phyloP scores from a whole-genome alignment of 2,329 filamentous ascomycete species.

The Penicillium paneum region DNA sequence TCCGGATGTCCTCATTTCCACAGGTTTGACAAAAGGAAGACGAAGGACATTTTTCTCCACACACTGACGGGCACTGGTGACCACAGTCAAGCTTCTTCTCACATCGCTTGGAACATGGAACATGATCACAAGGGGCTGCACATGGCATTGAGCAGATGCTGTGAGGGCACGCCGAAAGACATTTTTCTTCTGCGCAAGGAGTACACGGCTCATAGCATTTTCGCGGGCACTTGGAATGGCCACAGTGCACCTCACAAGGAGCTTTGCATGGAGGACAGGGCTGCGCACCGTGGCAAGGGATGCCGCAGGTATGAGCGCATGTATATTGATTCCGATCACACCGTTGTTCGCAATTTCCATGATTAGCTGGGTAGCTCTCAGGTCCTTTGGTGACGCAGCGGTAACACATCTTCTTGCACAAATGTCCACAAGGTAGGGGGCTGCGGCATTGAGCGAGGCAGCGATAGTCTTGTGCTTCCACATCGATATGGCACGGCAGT shows the following conservation, averaged over 20 bases:
- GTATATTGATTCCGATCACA: conserved; percentile 54
- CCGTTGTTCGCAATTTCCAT: conserved; percentile 40
- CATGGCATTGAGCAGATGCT: conserved; percentile 54
- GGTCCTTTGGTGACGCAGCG: conserved; percentile 43
- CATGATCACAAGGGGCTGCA: conserved; percentile 63
- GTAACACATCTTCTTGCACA: conserved; percentile 51
- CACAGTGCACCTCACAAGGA: conserved; percentile 56
- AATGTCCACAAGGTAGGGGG: conserved; percentile 57
- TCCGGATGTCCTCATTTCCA: conserved; percentile 42
- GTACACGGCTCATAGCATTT: conserved; percentile 59
- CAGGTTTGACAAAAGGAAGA: conserved; percentile 57
- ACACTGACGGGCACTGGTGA: conserved; percentile 64
- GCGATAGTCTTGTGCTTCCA: conserved; percentile 39
- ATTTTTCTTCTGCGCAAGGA: conserved; percentile 57
- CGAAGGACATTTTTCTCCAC: conserved; percentile 61
- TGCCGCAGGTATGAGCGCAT: conserved; percentile 56
- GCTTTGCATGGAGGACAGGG: conserved; percentile 29
- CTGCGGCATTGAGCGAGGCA: conserved; percentile 52
- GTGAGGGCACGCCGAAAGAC: conserved; percentile 57
- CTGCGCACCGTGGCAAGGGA: conserved; percentile 50
- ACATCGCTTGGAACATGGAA: conserved; percentile 64
- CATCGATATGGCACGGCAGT: conserved; percentile 52
- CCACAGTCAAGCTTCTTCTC: conserved; percentile 53
- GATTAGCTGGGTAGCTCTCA: conserved; percentile 38
- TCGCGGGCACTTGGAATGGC: conserved; percentile 55